These are phyloP conservation scores for Lactarius vividus DNA, from an alignment of 768 basidiomycete genomes.

Conservation along the genomic window DNA sequence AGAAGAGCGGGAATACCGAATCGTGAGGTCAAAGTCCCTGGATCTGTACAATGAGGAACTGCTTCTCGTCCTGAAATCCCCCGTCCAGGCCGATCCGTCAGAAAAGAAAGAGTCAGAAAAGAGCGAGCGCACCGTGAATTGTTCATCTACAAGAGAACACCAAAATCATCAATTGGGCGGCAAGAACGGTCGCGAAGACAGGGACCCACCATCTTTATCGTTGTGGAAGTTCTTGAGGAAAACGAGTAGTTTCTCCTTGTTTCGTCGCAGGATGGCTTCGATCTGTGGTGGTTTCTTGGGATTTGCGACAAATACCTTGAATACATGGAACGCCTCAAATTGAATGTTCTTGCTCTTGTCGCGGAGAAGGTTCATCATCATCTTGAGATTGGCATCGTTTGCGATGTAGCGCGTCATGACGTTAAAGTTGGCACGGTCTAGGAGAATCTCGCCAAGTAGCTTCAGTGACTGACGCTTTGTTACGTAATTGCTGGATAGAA, in stretches of 20 bases:
- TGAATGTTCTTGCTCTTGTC: conserved; percentile 99
- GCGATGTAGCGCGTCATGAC: conserved; percentile 99
- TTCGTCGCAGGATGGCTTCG: conserved; percentile 83
- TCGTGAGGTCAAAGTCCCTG: conserved; percentile 57
- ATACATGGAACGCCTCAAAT: conserved; percentile 99
- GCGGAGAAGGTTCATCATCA: conserved; percentile 99
- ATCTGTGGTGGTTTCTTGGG: conserved; percentile 98
- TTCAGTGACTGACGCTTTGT: conserved; percentile 99
- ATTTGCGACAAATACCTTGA: conserved; percentile 99
- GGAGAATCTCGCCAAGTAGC: conserved; percentile 93
- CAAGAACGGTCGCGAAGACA: background rate
- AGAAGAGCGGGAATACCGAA: background rate
- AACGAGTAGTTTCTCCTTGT: conserved; percentile 87
- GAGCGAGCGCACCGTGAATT: conserved; percentile 67
- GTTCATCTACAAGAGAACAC: conserved; percentile 62
- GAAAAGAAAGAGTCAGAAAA: conserved; percentile 1
- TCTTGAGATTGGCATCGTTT: conserved; percentile 93
- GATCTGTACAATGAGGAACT: conserved; percentile 92
- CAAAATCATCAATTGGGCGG: background rate
- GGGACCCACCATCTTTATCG: conserved; percentile 85
- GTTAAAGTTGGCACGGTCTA: conserved; percentile 96
- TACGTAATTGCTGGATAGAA: conserved; percentile 93
- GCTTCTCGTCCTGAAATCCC: conserved; percentile 75
- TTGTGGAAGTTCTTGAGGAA: conserved; percentile 96
- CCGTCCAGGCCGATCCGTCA: conserved; percentile 3